phyloP scores from a whole-genome alignment of 1,284 basidiomycete species.

The Pyrrhoderma lamaoense region DNA sequence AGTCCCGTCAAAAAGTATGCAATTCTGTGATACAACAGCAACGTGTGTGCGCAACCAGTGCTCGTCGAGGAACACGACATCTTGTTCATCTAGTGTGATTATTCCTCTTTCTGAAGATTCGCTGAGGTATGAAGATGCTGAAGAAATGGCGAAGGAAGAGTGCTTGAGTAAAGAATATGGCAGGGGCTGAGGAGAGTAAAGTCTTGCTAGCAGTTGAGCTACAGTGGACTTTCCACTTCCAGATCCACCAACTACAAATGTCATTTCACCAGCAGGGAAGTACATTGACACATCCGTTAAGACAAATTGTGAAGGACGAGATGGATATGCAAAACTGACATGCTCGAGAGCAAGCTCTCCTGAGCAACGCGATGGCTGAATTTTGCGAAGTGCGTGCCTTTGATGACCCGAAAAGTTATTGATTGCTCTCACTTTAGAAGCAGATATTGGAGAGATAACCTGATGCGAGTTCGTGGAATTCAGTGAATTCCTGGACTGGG shows the following conservation, averaged over 20 bases:
- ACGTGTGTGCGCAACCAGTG: slow-evolving; percentile 68
- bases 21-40: slow-evolving; percentile 72
- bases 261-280: slow-evolving; percentile 81
- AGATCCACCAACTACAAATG: slow-evolving; percentile 88
- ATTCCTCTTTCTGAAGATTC: slow-evolving; percentile 35
- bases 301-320: slow-evolving; percentile 57
- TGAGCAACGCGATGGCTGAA: slow-evolving; percentile 47
- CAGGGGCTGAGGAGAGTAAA: slow-evolving; percentile 53
- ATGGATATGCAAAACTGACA: slow-evolving; percentile 84
- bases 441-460: background rate
- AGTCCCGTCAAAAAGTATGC: slow-evolving; percentile 73
- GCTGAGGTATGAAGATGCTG: no score
- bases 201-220: slow-evolving; percentile 71
- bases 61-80: slow-evolving; percentile 69
- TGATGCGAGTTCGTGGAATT: slow-evolving; percentile 7
- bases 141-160: no score
- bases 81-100: slow-evolving; percentile 80
- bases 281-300: slow-evolving; percentile 62
- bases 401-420: background rate
- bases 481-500: slow-evolving; percentile 21
- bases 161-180: no score
- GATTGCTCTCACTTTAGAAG: background rate
- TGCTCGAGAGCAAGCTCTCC: slow-evolving; percentile 78
- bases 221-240: slow-evolving; percentile 94
- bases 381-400: slow-evolving; percentile 41